A percentile compares a stretch with the other conserved stretches of the same genome.
Conservation (phyloP, 2,329 filamentous ascomycete genomes). For the Colletotrichum incanum region DNA sequence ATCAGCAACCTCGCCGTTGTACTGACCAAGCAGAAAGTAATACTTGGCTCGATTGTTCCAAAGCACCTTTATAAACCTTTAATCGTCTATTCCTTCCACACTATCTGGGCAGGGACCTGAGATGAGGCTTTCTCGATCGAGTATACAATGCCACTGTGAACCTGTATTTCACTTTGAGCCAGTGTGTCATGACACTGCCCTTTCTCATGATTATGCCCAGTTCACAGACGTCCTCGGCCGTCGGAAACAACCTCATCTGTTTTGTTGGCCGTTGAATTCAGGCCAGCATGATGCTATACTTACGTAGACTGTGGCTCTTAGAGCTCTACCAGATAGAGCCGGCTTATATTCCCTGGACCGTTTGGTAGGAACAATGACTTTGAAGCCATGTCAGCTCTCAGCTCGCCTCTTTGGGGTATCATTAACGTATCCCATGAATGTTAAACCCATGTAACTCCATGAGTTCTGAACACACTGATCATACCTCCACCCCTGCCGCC, state of each 20-base stretch:
- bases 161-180: not conserved
- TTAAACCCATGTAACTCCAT: not conserved
- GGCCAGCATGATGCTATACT: not conserved
- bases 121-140: not conserved
- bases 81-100: not conserved
- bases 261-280: not conserved
- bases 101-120: not conserved
- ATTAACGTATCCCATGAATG: not conserved
- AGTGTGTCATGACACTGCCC: not conserved
- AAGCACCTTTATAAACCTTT: not conserved
- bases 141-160: not conserved
- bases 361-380: not conserved
- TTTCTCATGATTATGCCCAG: not conserved
- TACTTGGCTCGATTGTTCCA: not conserved
- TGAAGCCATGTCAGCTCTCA: not conserved
- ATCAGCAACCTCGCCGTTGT: no score
- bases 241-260: not conserved
- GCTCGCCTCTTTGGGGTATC: not conserved
- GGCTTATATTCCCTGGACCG: not conserved
- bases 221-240: not conserved
- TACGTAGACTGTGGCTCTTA: not conserved
- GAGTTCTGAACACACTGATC: not conserved
- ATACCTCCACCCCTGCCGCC: no score
- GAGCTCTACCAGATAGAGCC: not conserved
- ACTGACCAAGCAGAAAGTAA: no score